phyloP scores from a whole-genome alignment of 768 basidiomycete genomes.

The Mycena filopes region DNA sequence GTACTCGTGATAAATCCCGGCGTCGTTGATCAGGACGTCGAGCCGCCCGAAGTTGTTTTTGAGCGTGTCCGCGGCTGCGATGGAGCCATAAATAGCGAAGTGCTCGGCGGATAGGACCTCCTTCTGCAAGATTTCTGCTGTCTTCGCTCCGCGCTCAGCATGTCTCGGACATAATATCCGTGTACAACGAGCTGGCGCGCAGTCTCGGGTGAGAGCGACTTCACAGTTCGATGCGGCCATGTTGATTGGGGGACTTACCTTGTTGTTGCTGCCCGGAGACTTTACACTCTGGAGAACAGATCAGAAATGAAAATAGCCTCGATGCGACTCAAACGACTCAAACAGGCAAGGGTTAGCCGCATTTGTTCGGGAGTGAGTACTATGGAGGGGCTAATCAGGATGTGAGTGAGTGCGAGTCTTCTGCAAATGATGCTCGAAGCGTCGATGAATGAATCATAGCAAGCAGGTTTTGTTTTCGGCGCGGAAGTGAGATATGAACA shows the following conservation, averaged over 20 bases:
- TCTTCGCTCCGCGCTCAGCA: constrained; percentile 6
- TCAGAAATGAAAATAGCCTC: no score
- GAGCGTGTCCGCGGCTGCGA: constrained; percentile 22
- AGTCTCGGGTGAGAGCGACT: no score
- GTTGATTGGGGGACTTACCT: no score
- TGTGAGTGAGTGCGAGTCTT: no score
- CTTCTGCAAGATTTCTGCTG: constrained; percentile 13
- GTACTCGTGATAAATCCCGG: background rate
- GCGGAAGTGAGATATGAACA: background rate
- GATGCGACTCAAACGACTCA: no score
- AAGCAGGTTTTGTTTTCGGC: background rate
- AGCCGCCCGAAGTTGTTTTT: constrained; percentile 20
- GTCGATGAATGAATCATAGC: no score
- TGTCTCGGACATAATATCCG: constrained; percentile 20
- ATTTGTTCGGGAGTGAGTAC: no score
- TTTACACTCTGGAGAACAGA: no score
- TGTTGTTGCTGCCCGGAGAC: no score
- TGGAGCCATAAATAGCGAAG: constrained; percentile 16
- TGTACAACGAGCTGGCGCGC: constrained; percentile 16
- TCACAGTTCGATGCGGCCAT: constrained; percentile 24
- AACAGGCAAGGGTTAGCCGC: no score
- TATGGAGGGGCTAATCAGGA: background rate
- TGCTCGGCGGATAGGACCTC: constrained; percentile 3
- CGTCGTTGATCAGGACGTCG: constrained; percentile 25
- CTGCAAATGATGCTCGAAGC: no score